Conservation (phyloP, 371 early-diverging fungal genomes). For the Syncephalastrum monosporum region DNA sequence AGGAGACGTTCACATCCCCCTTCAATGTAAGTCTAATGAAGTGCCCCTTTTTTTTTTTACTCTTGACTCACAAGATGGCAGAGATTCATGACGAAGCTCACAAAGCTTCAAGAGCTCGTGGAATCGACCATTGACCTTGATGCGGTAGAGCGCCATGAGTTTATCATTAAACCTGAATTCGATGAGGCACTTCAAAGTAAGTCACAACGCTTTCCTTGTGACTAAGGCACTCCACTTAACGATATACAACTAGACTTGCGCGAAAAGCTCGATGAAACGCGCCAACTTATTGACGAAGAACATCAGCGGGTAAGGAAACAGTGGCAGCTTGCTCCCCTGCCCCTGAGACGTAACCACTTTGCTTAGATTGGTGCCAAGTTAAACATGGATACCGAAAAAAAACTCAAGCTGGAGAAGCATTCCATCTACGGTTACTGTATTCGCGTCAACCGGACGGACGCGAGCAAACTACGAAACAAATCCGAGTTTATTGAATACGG, state of each 20-base stretch:
- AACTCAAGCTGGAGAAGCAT: slow-evolving; percentile 88
- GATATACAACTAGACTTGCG: slow-evolving; percentile 52
- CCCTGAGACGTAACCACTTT: neutral
- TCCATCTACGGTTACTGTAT: slow-evolving; percentile 84
- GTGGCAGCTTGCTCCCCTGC: neutral
- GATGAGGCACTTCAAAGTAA: slow-evolving; percentile 76
- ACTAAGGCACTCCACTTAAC: neutral
- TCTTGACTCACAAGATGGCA: slow-evolving; percentile 3
- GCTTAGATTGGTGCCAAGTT: slow-evolving; percentile 60
- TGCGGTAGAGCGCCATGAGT: slow-evolving; percentile 86
- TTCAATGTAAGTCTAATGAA: slow-evolving; percentile 11
- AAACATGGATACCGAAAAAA: slow-evolving; percentile 80
- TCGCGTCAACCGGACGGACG: slow-evolving; percentile 70
- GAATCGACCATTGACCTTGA: slow-evolving; percentile 91
- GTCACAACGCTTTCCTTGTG: neutral
- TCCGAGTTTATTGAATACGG: slow-evolving; percentile 79
- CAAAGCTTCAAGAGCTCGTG: slow-evolving; percentile 72
- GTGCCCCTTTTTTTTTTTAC: neutral
- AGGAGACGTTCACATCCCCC: slow-evolving; percentile 18
- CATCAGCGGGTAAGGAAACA: slow-evolving; percentile 45
- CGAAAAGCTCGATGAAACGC: slow-evolving; percentile 57
- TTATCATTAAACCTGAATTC: slow-evolving; percentile 83
- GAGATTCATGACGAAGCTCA: slow-evolving; percentile 57
- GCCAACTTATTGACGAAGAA: slow-evolving; percentile 62
- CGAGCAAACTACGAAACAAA: slow-evolving; percentile 51